phyloP scores from a whole-genome alignment of 805 yeast species.

The Candida taoyuanica region DNA sequence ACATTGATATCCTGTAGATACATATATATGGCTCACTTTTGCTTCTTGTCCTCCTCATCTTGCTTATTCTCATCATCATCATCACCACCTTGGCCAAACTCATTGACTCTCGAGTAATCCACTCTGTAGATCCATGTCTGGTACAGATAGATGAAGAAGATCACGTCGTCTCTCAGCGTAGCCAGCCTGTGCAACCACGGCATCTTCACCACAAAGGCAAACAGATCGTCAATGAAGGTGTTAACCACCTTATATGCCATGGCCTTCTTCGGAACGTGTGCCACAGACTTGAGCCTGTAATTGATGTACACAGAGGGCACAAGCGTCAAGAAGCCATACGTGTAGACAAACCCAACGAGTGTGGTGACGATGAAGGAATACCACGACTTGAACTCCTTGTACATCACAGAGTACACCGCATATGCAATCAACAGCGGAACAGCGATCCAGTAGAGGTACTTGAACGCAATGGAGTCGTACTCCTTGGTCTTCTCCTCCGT shows the following conservation, averaged over 20 bases:
- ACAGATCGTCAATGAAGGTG: conserved; percentile 37
- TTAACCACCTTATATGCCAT: conserved; percentile 38
- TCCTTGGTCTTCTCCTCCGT: conserved; percentile 36
- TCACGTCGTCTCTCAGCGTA: conserved; percentile 37
- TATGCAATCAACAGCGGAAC: conserved; percentile 35
- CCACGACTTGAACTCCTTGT: conserved; percentile 39
- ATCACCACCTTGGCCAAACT: conserved; percentile 34
- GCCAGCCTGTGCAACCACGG: conserved; percentile 39
- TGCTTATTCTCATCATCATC: conserved; percentile 16
- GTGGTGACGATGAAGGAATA: conserved; percentile 36
- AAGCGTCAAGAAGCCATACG: conserved; percentile 37
- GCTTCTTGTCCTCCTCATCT: conserved; percentile 7
- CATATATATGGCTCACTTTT: neutral
- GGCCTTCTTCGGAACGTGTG: conserved; percentile 38
- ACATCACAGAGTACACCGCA: conserved; percentile 33
- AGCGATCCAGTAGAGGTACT: conserved; percentile 33
- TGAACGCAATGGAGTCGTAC: conserved; percentile 37
- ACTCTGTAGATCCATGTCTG: conserved; percentile 38
- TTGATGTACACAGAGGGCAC: conserved; percentile 39
- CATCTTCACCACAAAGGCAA: conserved; percentile 39
- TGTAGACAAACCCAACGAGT: conserved; percentile 37
- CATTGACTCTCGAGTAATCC: conserved; percentile 34
- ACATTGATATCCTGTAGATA: neutral
- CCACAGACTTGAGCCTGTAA: conserved; percentile 38
- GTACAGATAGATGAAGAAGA: conserved; percentile 36